Evolutionary conservation across 2,329 filamentous ascomycete genomes (phyloP).

Genomic region (Westerdykella ornata): DNA sequence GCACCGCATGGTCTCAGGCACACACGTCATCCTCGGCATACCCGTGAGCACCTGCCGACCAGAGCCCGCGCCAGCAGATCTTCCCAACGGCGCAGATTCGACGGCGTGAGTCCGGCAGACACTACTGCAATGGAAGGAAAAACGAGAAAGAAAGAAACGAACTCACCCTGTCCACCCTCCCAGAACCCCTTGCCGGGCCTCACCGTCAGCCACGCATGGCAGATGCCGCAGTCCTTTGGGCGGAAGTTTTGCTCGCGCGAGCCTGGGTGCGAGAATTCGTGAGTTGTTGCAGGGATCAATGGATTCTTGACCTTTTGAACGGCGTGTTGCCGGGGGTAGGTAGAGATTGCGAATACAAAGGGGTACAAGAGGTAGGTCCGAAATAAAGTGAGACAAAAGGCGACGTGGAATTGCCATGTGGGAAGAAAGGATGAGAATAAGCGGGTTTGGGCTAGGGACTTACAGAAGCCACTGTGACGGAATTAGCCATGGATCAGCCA

Average conservation of each 20-base stretch:
- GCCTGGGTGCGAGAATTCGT: too few species aligned
- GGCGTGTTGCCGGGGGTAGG: too few species aligned
- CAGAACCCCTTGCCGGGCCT: constrained; percentile 65
- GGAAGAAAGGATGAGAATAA: not conserved
- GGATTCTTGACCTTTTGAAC: too few species aligned
- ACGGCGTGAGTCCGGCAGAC: not conserved
- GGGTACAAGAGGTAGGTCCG: too few species aligned
- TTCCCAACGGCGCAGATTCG: not conserved
- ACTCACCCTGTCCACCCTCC: constrained; percentile 65
- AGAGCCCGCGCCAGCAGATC: not conserved
- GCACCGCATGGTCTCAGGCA: not conserved
- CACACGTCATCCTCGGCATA: not conserved
- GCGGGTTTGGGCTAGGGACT: constrained; percentile 1
- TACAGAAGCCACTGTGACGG: constrained; percentile 18
- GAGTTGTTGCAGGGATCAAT: too few species aligned
- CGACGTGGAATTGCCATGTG: constrained; percentile 5
- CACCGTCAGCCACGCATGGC: constrained; percentile 58
- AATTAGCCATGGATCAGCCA: constrained; percentile 2
- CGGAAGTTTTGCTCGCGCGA: constrained; percentile 74
- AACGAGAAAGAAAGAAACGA: not conserved
- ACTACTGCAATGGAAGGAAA: not conserved
- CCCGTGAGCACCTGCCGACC: not conserved
- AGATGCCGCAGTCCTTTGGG: constrained; percentile 68
- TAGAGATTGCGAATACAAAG: too few species aligned
- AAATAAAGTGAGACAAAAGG: too few species aligned